Evolutionary conservation across 2,329 filamentous ascomycete species (phyloP), one percentile per base, ranked within the genome.

Genomic region (Stemphylium vesicarium): DNA sequence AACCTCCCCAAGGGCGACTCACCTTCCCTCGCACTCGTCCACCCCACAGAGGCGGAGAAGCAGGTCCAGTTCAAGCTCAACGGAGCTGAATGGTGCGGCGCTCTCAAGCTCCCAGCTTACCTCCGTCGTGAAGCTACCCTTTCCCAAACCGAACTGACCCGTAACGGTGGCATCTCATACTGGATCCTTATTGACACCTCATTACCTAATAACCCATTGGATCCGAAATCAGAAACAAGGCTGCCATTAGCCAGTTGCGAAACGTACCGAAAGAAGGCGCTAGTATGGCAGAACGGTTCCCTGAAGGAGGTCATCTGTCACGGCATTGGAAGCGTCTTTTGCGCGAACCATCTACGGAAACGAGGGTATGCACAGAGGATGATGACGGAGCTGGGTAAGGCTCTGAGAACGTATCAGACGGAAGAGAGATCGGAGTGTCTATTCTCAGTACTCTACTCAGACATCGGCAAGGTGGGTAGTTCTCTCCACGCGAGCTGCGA

Each of bases 361-460:
- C 83, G 82, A 62, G 89, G 91, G 16, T 96, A 96, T 75, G 92
- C 91, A 0, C 84, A 84, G 53, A 82, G 88, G 52, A 91, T 97
- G 91, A 86, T 97, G 78, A 77, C 75, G 37, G 86, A 93, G 63
- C 71, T 95, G 32, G 86, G 83, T 4, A 76, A 78, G 45, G 78
- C 76, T 48, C 67, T 87, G 37, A 78, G 80, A 58, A 81, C 76
- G 2, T 83, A 83, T 77, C 82, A 85, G 62, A 75, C 78, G 53
- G 69, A n/a, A 47, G 60, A 60, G 37, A 73, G 77, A 4, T 60
- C 40, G 68, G 12, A 70, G 70, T 81, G 72, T 59, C 75, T 85
- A 12, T 95, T 94, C 74, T 93, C 90, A 0, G 84, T 96, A 7
- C 81, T 97, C 8, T 96, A 88, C 75, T 96, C 92, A 8, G 91